Evolutionary conservation across 192 early-diverging fungal species (phyloP), one percentile per base, ranked within the genome.

Genomic region (Podila epigama): DNA sequence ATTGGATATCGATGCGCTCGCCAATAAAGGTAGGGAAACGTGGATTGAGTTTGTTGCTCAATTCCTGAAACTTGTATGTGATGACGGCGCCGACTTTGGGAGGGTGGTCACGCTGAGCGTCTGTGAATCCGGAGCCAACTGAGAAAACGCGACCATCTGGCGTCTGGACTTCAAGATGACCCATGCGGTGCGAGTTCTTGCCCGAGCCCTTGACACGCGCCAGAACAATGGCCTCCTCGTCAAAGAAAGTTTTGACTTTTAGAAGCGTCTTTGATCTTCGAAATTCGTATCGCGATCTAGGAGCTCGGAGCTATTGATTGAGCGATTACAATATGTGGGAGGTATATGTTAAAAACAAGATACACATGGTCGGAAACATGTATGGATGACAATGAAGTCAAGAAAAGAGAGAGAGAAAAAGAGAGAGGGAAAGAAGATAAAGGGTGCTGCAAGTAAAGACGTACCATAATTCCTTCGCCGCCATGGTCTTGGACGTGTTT

Each of bases 241-340:
- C 91, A 73, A 85, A 87, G 40, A 92, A 92, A 12, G 67, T 83
- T 68, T 93, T 93, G 70, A 92, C 85, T 70, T 92, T 92, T 48
- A 89, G 79, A 13, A 91, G 62, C 20, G 85, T 88, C 22, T 31
- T 63, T 48, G 80, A 84, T 13, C 89, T 84, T 29, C 81, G 85
- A 36, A 81, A 79, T 28, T 69, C 66, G 53, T 77, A 77, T 29
- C 73, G 41, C 25, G 73, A 77, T 25, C 73, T 35, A 11, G 73
- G 73, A 3, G 65, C 73, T 16, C 73, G 66, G 36, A 77, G 61
- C 65, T 67, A 37, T 22, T 20, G 13, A 16, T 15, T 16, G 31
- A 20, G n/a, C 3, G 29, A 10, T 2, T 8, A 64, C 22, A 25
- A 12, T 27, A 64, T 34, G 51, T 32, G 37, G 20, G 29, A 20